phyloP scores from a whole-genome alignment of 805 yeast species.

The Candida silvicultrix region DNA sequence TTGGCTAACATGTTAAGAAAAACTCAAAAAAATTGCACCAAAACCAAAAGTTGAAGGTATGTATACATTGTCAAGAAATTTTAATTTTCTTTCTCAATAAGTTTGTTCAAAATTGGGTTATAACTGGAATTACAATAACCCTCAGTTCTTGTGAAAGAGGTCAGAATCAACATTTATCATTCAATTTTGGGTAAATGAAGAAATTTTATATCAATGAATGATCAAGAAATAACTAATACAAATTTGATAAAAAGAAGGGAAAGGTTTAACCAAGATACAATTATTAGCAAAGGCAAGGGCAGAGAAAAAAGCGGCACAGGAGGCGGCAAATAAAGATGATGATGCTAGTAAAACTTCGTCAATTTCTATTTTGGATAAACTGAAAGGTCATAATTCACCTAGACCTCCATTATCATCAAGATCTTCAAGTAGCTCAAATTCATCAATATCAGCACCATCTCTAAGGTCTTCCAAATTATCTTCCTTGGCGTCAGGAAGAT shows the following conservation, averaged over 20 bases:
- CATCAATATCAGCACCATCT: neutral
- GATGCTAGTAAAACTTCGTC: slow-evolving; percentile 5
- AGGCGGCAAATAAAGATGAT: neutral
- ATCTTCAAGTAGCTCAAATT: neutral
- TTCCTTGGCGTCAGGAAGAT: neutral
- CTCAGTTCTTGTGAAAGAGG: neutral
- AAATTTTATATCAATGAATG: neutral
- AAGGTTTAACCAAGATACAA: slow-evolving; percentile 15
- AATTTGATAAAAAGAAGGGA: neutral
- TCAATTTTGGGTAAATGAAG: slow-evolving; percentile 4
- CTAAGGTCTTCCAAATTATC: neutral
- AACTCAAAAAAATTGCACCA: slow-evolving; percentile 14
- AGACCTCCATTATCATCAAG: neutral
- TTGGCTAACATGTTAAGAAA: slow-evolving; percentile 10
- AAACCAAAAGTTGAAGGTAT: slow-evolving; percentile 35
- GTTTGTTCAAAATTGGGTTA: slow-evolving; percentile 5
- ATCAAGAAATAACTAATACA: neutral
- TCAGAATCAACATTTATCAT: neutral
- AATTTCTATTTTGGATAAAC: slow-evolving; percentile 16
- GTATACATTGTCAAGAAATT: slow-evolving; percentile 26
- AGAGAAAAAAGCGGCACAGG: slow-evolving; percentile 4
- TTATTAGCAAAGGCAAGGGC: slow-evolving; percentile 20
- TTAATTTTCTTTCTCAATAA: neutral
- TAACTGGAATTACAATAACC: neutral
- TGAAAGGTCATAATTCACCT: slow-evolving; percentile 2